These are phyloP conservation scores for Globisporangium canariense DNA, from an alignment of 352 stramenopile genomes.

Conservation along the genomic window DNA sequence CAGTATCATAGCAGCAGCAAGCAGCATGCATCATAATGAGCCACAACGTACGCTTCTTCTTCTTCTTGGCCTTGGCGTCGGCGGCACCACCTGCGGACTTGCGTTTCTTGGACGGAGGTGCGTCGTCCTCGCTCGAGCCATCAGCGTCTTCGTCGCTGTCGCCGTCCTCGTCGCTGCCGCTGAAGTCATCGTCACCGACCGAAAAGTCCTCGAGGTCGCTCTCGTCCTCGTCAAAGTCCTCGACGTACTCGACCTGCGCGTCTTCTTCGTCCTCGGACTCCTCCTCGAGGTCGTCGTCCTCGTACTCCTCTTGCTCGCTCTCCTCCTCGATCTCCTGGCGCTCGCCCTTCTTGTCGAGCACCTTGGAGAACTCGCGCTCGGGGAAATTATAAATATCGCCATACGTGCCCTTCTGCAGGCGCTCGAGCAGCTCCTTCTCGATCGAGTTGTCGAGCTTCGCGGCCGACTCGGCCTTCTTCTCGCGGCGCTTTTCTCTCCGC, in stretches of 20 bases:
- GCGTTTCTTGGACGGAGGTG: constrained; percentile 51
- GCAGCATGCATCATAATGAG: neutral
- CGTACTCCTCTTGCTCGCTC: constrained; percentile 76
- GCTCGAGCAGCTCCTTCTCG: constrained; percentile 97
- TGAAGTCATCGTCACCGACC: constrained; percentile 52
- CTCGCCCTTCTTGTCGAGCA: constrained; percentile 74
- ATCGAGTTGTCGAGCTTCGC: constrained; percentile 95
- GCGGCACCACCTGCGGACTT: constrained; percentile 34
- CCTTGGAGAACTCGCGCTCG: constrained; percentile 88
- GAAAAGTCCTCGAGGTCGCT: constrained; percentile 88
- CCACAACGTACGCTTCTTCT: constrained; percentile 50
- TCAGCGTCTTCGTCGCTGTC: constrained; percentile 32
- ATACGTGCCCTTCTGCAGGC: constrained; percentile 97
- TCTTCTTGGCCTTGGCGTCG: constrained; percentile 55
- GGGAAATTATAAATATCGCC: constrained; percentile 99
- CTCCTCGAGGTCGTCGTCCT: constrained; percentile 60
- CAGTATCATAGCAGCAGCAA: constrained; percentile 2
- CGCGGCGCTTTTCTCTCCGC: constrained; percentile 91
- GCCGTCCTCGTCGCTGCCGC: constrained; percentile 24
- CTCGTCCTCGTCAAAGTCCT: constrained; percentile 92
- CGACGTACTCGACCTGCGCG: constrained; percentile 79
- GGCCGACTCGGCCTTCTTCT: constrained; percentile 96
- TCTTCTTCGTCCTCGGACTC: constrained; percentile 67
- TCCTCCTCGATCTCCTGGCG: constrained; percentile 92
- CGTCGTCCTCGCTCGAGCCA: constrained; percentile 50